Evolutionary conservation across 345 rosid genomes (phyloP).

Genomic region (Hibiscus tridactylites): DNA sequence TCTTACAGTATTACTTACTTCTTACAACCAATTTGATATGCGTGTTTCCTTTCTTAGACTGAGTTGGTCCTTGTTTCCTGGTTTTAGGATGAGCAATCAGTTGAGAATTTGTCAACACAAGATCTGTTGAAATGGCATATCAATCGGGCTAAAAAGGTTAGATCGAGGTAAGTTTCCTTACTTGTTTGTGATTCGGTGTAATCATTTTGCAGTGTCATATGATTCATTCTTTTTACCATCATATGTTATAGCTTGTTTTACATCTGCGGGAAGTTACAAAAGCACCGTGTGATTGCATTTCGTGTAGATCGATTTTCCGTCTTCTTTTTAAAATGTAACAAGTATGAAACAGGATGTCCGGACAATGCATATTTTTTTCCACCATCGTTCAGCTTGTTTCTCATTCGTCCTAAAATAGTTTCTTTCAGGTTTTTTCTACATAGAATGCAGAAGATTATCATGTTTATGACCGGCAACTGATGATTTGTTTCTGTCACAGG

Average conservation of each 20-base stretch:
- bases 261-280: neutral
- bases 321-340: no score
- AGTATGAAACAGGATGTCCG: no score
- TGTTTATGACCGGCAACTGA: neutral
- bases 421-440: neutral
- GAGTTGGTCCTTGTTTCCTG: slow-evolving; percentile 10
- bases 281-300: neutral
- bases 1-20: neutral
- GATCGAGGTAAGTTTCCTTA: slow-evolving; percentile 43
- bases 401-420: neutral
- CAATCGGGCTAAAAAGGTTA: slow-evolving; percentile 63
- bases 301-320: neutral
- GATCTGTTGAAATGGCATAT: slow-evolving; percentile 69
- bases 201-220: neutral
- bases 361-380: neutral
- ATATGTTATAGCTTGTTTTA: neutral
- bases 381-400: neutral
- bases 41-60: neutral
- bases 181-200: neutral
- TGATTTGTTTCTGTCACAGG: slow-evolving; percentile 23
- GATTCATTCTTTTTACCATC: neutral
- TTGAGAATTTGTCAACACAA: slow-evolving; percentile 42
- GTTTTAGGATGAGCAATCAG: slow-evolving; percentile 50
- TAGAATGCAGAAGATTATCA: neutral
- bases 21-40: neutral